Percentiles rank a stretch among this genome's conserved stretches.
These are phyloP conservation scores for Phytophthora pseudosyringae DNA, from an alignment of 352 stramenopile species.

Conservation along the genomic window DNA sequence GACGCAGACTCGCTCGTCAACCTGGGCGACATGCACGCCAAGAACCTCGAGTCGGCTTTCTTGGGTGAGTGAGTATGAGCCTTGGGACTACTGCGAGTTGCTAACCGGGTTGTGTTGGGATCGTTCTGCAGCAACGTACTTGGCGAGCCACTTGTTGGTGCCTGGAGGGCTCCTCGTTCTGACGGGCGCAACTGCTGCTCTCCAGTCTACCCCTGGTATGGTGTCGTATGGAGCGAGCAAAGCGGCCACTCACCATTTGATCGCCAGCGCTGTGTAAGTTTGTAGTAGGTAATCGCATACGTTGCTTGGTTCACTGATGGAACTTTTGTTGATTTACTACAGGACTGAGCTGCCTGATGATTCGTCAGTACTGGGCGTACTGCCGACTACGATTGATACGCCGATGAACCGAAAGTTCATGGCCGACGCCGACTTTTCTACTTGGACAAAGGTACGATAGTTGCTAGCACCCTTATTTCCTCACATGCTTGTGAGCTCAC, in stretches of 20 bases:
- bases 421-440: conserved; percentile 83
- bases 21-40: conserved; percentile 71
- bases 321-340: conserved; percentile 3
- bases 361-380: conserved; percentile 65
- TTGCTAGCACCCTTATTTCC: not conserved
- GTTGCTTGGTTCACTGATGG: not conserved
- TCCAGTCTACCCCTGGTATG: conserved; percentile 83
- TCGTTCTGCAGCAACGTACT: conserved; percentile 66
- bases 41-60: conserved; percentile 85
- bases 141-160: conserved; percentile 72
- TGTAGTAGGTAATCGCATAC: not conserved
- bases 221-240: conserved; percentile 91
- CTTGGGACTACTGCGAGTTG: not conserved
- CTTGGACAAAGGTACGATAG: conserved; percentile 72
- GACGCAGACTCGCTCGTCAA: conserved; percentile 68
- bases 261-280: conserved; percentile 82
- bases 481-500: not conserved
- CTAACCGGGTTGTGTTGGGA: conserved; percentile 8
- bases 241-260: conserved; percentile 88
- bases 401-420: conserved; percentile 91
- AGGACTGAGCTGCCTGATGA: conserved; percentile 63
- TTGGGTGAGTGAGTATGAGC: conserved; percentile 44
- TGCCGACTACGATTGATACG: conserved; percentile 88
- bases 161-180: conserved; percentile 80
- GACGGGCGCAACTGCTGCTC: conserved; percentile 81